Base-by-base conservation (phyloP, 1,284 basidiomycete species). In the Pholiota adiposa region DNA sequence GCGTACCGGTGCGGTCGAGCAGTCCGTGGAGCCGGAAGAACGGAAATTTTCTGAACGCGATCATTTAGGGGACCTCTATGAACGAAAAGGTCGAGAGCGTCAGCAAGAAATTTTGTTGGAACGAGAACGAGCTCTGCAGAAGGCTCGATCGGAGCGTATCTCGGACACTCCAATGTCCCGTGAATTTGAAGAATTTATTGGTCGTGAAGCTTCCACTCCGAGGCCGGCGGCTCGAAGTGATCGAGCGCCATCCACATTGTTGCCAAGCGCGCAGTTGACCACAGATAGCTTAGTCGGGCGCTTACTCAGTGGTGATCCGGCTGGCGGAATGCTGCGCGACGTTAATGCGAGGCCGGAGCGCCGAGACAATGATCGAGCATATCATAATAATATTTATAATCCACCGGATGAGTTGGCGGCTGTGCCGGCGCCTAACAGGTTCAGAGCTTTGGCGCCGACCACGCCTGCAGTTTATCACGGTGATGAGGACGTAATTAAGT, bases 401-500 rank as follows among this genome's bases (percentile, higher is more conserved):
- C 29, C 51, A 27, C 12, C 34, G 38, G 19, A 41, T 19, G 50
- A 29, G 1, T 23, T 51, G 33, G 6, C 21, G 4, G 25, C 18
- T 3, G 18, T 43, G 46, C 19, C n/a, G 1, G 23, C 23, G 18
- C 44, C 19, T n/a, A 33, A 23, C 4, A 29, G 51, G 18, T 63
- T 50, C 33, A 56, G 58, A 19, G 51, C 56, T 14, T 34, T 63
- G 4, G 19, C 49, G 18, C 62, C 62, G 1, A 63, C 56, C 0
- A 23, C 50, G 12, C 59, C 59, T 1, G 59, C 55, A 25, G 59
- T 56, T 23, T 63, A 63, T 40, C 31, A 56, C 19, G 56, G 62
- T 3, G 59, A 63, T 16, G 56, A 50, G 8, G 62, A 63, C 25
- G 29, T 54, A 7, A 53, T 63, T 54, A 63, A 63, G 23, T 61